phyloP scores from a whole-genome alignment of 768 basidiomycete genomes.

The Trametes elegans region DNA sequence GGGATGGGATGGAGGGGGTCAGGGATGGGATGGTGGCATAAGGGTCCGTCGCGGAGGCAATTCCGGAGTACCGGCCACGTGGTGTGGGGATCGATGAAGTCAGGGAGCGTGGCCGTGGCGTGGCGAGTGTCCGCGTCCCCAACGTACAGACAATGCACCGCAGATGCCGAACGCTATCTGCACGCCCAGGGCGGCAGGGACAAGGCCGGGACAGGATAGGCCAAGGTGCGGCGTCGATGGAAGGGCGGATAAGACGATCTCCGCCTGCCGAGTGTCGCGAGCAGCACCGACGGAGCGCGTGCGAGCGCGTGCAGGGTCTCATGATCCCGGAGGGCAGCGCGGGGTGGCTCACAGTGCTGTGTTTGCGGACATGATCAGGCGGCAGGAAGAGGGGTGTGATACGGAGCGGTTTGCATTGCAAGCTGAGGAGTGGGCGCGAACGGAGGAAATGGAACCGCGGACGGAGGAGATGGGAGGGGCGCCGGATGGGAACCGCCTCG shows the following conservation, averaged over 20 bases:
- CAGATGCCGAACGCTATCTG: background rate
- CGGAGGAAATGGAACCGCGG: background rate
- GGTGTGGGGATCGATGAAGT: slow-evolving; percentile 3
- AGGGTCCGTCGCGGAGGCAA: slow-evolving; percentile 7
- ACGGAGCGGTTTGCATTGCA: too few species aligned
- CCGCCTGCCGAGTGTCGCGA: slow-evolving; percentile 7
- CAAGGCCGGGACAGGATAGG: slow-evolving; percentile 5
- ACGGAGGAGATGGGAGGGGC: background rate
- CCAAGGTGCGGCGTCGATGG: slow-evolving; percentile 5
- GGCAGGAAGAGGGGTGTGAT: background rate
- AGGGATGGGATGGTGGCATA: background rate
- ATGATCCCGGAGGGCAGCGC: too few species aligned
- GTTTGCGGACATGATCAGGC: background rate
- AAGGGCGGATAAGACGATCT: slow-evolving; percentile 14
- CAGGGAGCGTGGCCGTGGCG: background rate
- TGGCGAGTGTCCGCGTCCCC: background rate
- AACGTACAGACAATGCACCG: background rate
- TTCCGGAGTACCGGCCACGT: slow-evolving; percentile 8
- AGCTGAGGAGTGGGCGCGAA: background rate
- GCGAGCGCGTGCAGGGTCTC: slow-evolving; percentile 6
- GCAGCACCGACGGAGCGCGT: background rate
- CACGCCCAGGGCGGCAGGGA: background rate
- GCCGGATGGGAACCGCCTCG: slow-evolving; percentile 14
- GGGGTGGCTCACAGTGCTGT: too few species aligned
- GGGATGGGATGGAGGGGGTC: background rate